A percentile compares a stretch with the other conserved stretches of the same genome.
Conservation (phyloP, 805 yeast genomes). For the Sugiyamaella mastotermitis region DNA sequence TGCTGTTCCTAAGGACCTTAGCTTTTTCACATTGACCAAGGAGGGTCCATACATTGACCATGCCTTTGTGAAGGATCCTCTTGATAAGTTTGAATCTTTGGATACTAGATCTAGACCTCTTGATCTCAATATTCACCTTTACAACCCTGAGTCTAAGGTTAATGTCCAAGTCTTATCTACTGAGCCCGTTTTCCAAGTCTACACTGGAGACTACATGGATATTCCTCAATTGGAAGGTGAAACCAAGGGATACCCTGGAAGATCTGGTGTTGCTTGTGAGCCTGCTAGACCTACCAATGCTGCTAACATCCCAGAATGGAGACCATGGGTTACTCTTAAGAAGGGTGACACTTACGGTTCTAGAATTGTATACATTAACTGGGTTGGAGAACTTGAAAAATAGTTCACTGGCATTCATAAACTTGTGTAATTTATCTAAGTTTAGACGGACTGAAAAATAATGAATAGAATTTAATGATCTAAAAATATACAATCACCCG, state of each 20-base stretch:
- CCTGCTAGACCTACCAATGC: constrained; percentile 57
- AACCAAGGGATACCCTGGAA: constrained; percentile 25
- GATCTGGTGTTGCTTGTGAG: constrained; percentile 57
- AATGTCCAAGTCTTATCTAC: constrained; percentile 45
- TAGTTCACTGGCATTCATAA: too few species aligned
- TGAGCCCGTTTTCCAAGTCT: constrained; percentile 62
- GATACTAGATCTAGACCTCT: constrained; percentile 44
- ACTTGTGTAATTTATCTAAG: too few species aligned
- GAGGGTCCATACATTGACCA: constrained; percentile 40
- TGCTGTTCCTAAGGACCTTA: constrained; percentile 18
- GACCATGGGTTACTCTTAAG: constrained; percentile 40
- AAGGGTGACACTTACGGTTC: constrained; percentile 53
- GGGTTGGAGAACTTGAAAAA: constrained; percentile 19
- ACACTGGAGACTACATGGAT: constrained; percentile 51
- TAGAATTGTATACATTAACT: constrained; percentile 28
- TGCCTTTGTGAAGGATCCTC: constrained; percentile 38
- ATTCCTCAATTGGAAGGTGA: constrained; percentile 30
- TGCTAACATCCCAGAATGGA: constrained; percentile 42
- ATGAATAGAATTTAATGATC: too few species aligned
- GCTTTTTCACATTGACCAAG: constrained; percentile 25
- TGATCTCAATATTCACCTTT: constrained; percentile 37
- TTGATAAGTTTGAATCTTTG: constrained; percentile 24
- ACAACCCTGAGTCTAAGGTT: constrained; percentile 39
- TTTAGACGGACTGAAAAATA: too few species aligned
- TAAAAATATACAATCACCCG: too few species aligned